Base-by-base conservation (phyloP, 345 rosid species). In the Syzygium grande region DNA sequence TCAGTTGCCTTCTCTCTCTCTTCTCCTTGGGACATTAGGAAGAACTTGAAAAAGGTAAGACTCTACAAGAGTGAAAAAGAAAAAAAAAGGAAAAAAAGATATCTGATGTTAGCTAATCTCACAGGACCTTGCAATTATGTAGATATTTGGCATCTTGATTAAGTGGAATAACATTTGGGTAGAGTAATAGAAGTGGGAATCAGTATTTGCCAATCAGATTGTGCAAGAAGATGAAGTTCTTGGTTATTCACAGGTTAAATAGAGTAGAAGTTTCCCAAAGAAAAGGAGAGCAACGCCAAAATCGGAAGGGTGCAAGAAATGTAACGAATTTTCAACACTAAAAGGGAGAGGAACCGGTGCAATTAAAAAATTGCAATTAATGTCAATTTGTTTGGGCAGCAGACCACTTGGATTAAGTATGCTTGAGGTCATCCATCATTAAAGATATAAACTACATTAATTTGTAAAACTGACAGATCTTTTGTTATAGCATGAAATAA, bases 1-100 rank as follows among this genome's bases (percentile, higher is more conserved):
- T 85, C 85, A n/a, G 19, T 53, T 58, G 84, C 89, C 55, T 86
- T 91, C 77, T 89, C 89, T 86, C 59, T 65, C 41, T 43, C 91
- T 79, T 86, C 89, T 77, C 91, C 89, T 3, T 9, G 43, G 78
- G 78, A 16, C 78, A 65, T 65, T 0, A 1, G 5, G 0, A 65
- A 65, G 41, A 65, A 65, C 43, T 30, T 30, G 41, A 0, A 29
- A 65, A 65, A 0, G 78, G 78, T 15, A 65, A 0, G 41, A 29
- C 41, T 19, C 78, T 30, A 16, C 78, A 65, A 29, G 78, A 29
- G 17, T 6, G 41, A 63, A 63, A 63, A 63, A 9, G 0, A 29
- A 29, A 65, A 7, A 7, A 65, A 16, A 30, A 0, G 78, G 2
- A 30, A 29, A 29, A 29, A 5, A 29, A 65, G 16, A n/a, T 29